These are phyloP conservation scores for Alternaria sp. DNA, from an alignment of 2,329 filamentous ascomycete genomes.

Conservation along the genomic window DNA sequence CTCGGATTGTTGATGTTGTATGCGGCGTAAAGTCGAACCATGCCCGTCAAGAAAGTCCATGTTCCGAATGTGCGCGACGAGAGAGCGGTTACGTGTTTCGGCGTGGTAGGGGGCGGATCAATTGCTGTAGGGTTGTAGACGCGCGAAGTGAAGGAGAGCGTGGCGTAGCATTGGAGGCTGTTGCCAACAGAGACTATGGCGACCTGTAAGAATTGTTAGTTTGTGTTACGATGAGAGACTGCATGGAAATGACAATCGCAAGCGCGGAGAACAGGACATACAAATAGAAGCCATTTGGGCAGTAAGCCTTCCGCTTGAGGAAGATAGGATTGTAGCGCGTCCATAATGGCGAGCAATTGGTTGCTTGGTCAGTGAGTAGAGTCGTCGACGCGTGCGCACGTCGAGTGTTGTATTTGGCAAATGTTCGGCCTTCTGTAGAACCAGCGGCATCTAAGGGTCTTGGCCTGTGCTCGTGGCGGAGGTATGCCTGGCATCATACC, in stretches of 20 bases:
- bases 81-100: slow-evolving; percentile 70
- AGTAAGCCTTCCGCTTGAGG: slow-evolving; percentile 59
- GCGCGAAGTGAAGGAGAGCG: slow-evolving; percentile 80
- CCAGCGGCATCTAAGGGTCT: neutral
- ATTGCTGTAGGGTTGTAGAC: slow-evolving; percentile 74
- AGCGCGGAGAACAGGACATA: slow-evolving; percentile 46
- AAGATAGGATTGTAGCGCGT: slow-evolving; percentile 48
- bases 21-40: slow-evolving; percentile 82
- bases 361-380: neutral
- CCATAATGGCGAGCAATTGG: slow-evolving; percentile 28
- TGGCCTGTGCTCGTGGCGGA: slow-evolving; percentile 8
- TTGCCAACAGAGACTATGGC: slow-evolving; percentile 84
- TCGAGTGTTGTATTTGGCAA: neutral
- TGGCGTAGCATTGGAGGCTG: slow-evolving; percentile 81
- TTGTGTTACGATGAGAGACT: neutral
- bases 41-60: slow-evolving; percentile 80
- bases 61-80: slow-evolving; percentile 83
- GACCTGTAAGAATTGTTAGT: slow-evolving; percentile 61
- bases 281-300: slow-evolving; percentile 70
- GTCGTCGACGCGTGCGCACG: neutral
- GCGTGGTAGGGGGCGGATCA: slow-evolving; percentile 45
- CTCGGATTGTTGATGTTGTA: slow-evolving; percentile 77
- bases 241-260: neutral
- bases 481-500: neutral
- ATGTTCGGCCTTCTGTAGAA: neutral